These are phyloP conservation scores for Actinomortierella wolfii DNA, from an alignment of 371 early-diverging fungal genomes.

Conservation along the genomic window DNA sequence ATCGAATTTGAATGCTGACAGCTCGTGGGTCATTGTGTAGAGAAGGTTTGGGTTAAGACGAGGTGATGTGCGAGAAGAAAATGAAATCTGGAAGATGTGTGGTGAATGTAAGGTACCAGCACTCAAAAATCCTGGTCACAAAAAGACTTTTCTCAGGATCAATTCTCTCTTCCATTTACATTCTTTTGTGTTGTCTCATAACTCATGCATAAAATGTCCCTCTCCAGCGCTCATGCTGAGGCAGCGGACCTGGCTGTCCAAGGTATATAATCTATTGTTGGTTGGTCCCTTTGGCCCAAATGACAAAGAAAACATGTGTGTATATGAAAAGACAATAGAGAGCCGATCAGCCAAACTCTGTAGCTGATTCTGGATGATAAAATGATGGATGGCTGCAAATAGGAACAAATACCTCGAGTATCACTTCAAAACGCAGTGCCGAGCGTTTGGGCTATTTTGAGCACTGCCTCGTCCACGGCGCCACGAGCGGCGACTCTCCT, in stretches of 20 bases:
- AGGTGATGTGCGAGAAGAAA: too few relatives aligned
- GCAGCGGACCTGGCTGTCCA: constrained; percentile 21
- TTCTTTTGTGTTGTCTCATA: too few relatives aligned
- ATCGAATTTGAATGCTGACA: constrained; percentile 24
- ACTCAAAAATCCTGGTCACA: too few relatives aligned
- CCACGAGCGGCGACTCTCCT: constrained; percentile 33
- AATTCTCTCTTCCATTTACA: too few relatives aligned
- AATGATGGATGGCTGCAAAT: not conserved
- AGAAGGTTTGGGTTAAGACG: too few relatives aligned
- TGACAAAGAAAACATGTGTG: not conserved
- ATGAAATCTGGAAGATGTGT: too few relatives aligned
- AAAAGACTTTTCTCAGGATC: too few relatives aligned
- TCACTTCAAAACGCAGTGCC: constrained; percentile 41
- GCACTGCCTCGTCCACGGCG: constrained; percentile 22
- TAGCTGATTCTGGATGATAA: not conserved
- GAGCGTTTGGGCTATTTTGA: constrained; percentile 39
- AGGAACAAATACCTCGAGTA: constrained; percentile 47
- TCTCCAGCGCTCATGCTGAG: not conserved
- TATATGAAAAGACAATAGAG: not conserved
- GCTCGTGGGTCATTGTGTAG: constrained; percentile 1
- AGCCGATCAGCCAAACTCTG: not conserved
- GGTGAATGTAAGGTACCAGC: too few relatives aligned
- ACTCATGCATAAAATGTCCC: too few relatives aligned
- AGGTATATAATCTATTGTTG: not conserved
- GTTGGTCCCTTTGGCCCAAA: not conserved